Base-by-base conservation (phyloP, 805 yeast genomes). In the Wickerhamiella sorbophila region DNA sequence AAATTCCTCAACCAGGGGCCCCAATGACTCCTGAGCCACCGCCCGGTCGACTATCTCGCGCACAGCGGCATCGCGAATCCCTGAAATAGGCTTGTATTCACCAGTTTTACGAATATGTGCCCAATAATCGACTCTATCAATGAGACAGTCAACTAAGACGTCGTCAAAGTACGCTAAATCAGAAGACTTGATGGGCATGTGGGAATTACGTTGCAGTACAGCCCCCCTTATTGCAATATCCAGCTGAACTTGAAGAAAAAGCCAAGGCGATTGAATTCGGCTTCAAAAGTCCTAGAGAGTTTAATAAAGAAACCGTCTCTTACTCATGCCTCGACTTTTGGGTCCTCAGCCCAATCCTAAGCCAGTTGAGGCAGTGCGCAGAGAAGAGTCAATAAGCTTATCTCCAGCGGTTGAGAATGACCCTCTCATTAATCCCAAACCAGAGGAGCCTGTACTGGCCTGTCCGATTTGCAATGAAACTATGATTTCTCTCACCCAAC, bases 381-480 rank as follows among this genome's bases (percentile, higher is more conserved):
- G 10, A 24, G 29, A 24, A 8, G 10, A 24, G 29, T 15, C 18
- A 9, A n/a, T 5, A 17, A 10, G 29, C 8, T 35, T 8, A 33
- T 10, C 36, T 16, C 12, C n/a, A 12, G 16, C n/a, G 20, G 18
- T 17, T 14, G 21, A 5, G 5, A 16, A 15, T 19, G 36, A 33
- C 6, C 29, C 29, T 8, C 29, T 24, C 6, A 24, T 24, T 24
- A 24, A 24, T 24, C 29, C 29, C 6, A 12, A 24, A 24, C 10
- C 10, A 16, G 36, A 15, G 19, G 21, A n/a, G 10, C 18, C 15
- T 24, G 21, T 17, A 24, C 38, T 42, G 35, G 20, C 8, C 15
- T 84, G 94, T 52, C 94, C 94, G 1, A 77, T 84, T 1, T 84
- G 94, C 53, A 58, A 63, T 12, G 79, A 75, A 44, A 38, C 58